These are phyloP conservation scores for Clonostachys byssicola DNA, from an alignment of 2,329 filamentous ascomycete species.

Conservation along the genomic window DNA sequence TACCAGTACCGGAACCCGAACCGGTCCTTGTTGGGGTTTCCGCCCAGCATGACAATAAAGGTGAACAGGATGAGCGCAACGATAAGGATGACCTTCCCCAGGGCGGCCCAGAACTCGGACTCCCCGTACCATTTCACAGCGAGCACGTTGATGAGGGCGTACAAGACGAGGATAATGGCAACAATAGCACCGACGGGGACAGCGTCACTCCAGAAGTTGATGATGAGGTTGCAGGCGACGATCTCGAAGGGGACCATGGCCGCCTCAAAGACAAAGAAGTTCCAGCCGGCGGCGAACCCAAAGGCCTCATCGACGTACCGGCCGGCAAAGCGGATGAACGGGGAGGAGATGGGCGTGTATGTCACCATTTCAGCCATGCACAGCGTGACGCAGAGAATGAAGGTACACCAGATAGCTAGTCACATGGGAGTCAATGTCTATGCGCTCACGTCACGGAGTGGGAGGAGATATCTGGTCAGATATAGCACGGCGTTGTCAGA, in stretches of 20 bases:
- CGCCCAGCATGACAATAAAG: constrained; percentile 79
- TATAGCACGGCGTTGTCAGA: background rate
- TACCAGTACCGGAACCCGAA: constrained; percentile 70
- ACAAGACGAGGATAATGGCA: constrained; percentile 41
- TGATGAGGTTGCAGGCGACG: constrained; percentile 59
- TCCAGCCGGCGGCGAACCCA: constrained; percentile 69
- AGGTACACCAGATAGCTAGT: constrained; percentile 48
- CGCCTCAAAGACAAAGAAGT: constrained; percentile 70
- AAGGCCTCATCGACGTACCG: constrained; percentile 74
- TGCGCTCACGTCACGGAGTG: background rate
- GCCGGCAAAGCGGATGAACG: constrained; percentile 74
- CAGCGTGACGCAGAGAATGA: constrained; percentile 56
- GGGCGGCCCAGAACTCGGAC: constrained; percentile 70
- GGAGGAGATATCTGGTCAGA: background rate
- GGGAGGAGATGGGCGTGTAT: constrained; percentile 71
- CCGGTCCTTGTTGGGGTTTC: constrained; percentile 67
- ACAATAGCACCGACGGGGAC: constrained; percentile 59
- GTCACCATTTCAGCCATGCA: constrained; percentile 74
- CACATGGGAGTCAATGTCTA: constrained; percentile 14
- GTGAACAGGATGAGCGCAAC: constrained; percentile 71
- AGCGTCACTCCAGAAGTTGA: constrained; percentile 58
- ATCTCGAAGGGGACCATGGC: constrained; percentile 65
- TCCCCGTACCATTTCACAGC: constrained; percentile 74
- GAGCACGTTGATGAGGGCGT: constrained; percentile 61
- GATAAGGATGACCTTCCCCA: constrained; percentile 70